Base-by-base conservation (phyloP, 2,329 filamentous ascomycete genomes). In the Ampelomyces quisqualis region DNA sequence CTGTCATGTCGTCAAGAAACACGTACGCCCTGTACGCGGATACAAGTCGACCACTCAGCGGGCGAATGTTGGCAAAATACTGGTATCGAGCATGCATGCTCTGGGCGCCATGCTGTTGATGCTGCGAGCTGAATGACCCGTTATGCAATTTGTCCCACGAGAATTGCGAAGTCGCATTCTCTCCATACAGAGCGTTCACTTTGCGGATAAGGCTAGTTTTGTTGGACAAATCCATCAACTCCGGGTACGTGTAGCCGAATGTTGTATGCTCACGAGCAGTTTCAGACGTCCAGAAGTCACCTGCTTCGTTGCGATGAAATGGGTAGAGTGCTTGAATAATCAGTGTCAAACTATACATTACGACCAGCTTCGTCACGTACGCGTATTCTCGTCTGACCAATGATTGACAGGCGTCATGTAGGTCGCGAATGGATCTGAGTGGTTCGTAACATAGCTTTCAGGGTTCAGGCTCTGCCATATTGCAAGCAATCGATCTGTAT, bases 391-490 rank as follows among this genome's bases (percentile, higher is more conserved):
- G 45, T 80, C 75, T 52, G 82, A 75, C 0, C 77, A 65, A 1
- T 77, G 71, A 1, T 81, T 81, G 7, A 71, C 68, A 1, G 73
- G 58, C 5, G 76, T 79, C 0, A 80, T 84, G 55, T 80, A 90
- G 2, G 82, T 86, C 9, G 76, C n/a, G 67, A 70, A 36, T 74
- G 78, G 44, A 27, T 70, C 69, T 5, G 70, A 53, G 46, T 79
- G 76, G 1, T 82, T 77, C 15, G 74, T 69, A 4, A 89, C 77
- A 70, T 83, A 91, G 19, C 78, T 78, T 14, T 80, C 71, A 0
- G 85, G 85, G 49, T 93, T 78, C 31, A 93, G 66, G 1, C 77
- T 73, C 69, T 93, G 86, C 86, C 86, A 93, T 46, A 94, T 77
- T 21, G 86, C 80, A 48, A 89, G 80, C 19, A 87, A 67, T 2